Base-by-base conservation (phyloP, 768 basidiomycete species). In the Dioszegia hungarica region DNA sequence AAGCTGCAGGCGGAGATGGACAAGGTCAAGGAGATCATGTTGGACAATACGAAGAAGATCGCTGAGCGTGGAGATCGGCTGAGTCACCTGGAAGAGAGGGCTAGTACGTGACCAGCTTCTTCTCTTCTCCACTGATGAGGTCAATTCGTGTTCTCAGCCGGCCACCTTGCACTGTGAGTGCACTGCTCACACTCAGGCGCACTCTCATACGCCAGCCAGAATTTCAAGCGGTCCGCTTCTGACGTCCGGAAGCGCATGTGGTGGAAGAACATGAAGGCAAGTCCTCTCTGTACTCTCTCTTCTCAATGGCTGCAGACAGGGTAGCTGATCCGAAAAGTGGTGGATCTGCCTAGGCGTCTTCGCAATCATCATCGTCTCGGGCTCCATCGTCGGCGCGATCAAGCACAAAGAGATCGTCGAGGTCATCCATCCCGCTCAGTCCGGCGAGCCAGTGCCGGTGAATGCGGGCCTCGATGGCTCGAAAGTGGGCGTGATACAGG, bases 231-330 rank as follows among this genome's bases (percentile, higher is more conserved):
- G 3, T 31, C 50, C 29, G 66, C 68, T 5, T 41, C 29, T 3
- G 50, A 53, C 19, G 59, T 63, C 5, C 44, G 62, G 10, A 51
- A 66, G 0, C 25, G 50, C 37, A 65, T 70, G 63, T 70, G 63
- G 63, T 67, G 57, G 57, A 64, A 66, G 36, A 65, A 67, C 33
- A 54, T 57, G 48, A 70, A 67, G 54, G 67, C 66, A 31, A 36
- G 67, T 60, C 20, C 0, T 8, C 25, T n/a, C 20, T n/a, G n/a
- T n/a, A n/a, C n/a, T n/a, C n/a, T n/a, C n/a, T n/a, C n/a, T n/a
- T n/a, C n/a, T n/a, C n/a, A n/a, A n/a, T n/a, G n/a, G n/a, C n/a
- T n/a, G n/a, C n/a, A n/a, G n/a, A n/a, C n/a, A n/a, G n/a, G n/a
- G n/a, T n/a, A n/a, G n/a, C n/a, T n/a, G n/a, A n/a, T n/a, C n/a